Percentiles rank a stretch among this genome's conserved stretches.
These are phyloP conservation scores for Cryptomeria japonica DNA, from an alignment of 75 land plant species.

Conservation along the genomic window DNA sequence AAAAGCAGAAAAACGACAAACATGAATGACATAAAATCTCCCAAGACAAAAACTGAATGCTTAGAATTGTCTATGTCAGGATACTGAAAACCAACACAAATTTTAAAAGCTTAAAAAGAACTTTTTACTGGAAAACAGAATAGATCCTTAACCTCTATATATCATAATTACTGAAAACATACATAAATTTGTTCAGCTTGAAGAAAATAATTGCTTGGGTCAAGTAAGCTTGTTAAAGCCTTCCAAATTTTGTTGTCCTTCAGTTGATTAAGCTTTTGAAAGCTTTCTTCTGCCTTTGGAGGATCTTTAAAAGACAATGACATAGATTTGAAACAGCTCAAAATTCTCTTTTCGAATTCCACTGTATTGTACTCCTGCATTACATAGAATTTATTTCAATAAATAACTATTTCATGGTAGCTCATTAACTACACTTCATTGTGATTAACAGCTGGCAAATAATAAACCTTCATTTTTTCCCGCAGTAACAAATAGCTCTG, in stretches of 20 bases:
- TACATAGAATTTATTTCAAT: neutral
- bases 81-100: neutral
- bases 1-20: neutral
- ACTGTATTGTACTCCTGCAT: slow-evolving; percentile 59
- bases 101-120: neutral
- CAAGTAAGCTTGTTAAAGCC: slow-evolving; percentile 54
- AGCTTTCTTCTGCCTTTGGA: slow-evolving; percentile 60
- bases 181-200: slow-evolving; percentile 50
- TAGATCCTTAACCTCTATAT: neutral
- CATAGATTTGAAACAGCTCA: slow-evolving; percentile 46
- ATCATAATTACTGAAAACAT: neutral
- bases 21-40: neutral
- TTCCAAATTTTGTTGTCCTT: slow-evolving; percentile 74
- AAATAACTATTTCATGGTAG: neutral
- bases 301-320: slow-evolving; percentile 68
- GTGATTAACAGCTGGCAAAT: slow-evolving; percentile 10
- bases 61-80: neutral
- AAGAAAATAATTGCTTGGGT: slow-evolving; percentile 43
- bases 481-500: slow-evolving; percentile 64
- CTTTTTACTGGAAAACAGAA: slow-evolving; percentile 24
- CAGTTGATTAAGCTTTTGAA: slow-evolving; percentile 61
- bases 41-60: neutral
- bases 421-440: neutral
- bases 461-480: slow-evolving; percentile 67
- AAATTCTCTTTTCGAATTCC: slow-evolving; percentile 48